Evolutionary conservation across 495 filamentous ascomycete species (phyloP), one percentile per base, ranked within the genome.

Genomic region (Neurospora tetraspora): DNA sequence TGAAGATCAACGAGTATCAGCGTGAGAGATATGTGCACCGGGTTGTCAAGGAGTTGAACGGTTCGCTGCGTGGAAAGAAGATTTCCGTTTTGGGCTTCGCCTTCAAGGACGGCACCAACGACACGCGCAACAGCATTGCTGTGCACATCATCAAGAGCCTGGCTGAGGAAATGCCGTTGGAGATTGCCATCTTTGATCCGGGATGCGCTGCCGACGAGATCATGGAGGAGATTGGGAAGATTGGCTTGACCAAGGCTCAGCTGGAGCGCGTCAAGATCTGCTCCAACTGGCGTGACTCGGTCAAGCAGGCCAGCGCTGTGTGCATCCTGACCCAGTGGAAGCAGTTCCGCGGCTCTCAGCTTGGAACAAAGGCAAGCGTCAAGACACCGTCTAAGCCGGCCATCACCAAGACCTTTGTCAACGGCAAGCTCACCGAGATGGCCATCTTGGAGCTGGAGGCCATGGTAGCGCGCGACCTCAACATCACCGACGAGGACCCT

Each of bases 91-190:
- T 96, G 1, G 93, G 93, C 8, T 94, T 89, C 77, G 89, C 93
- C 2, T 96, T 93, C 82, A 95, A 96, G 83, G 92, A 93, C 77
- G 85, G 93, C 74, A 95, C 93, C 2, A 88, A 88, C 14, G 93
- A 96, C 79, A 92, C 90, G 7, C 86, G 93, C 9, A 92, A 94
- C 78, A 89, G 88, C 61, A 86, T 91, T 2, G 89, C 92, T 0
- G 86, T 93, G 16, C 87, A 88, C 37, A 85, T 95, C 68, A 88
- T 94, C 75, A 87, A 85, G 68, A 83, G 85, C 23, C 79, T 96
- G 31, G 82, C 90, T 36, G 85, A 87, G 16, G 92, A 93, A 78
- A 82, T 86, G 61, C 88, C 88, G 27, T 81, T 78, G 7, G 87
- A 91, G 73, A 88, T 95, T 42, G 84, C 91, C 20, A 89, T 96